Evolutionary conservation across 2,329 filamentous ascomycete species (phyloP).

Genomic region (Colletotrichum sp.): DNA sequence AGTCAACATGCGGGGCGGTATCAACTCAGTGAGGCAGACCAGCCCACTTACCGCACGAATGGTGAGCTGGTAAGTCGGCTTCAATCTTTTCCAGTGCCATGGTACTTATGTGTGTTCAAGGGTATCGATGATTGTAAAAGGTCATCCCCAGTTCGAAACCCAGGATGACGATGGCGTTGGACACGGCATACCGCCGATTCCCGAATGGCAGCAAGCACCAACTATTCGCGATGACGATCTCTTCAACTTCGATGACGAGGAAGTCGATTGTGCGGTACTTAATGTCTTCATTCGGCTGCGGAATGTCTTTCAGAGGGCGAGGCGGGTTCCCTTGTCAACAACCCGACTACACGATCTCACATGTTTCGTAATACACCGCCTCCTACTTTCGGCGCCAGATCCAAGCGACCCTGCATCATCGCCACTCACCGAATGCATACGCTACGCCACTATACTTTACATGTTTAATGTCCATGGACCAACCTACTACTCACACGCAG

Average conservation of each 20-base stretch:
- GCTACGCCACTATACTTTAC: constrained; percentile 51
- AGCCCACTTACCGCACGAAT: constrained; percentile 61
- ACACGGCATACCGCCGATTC: constrained; percentile 52
- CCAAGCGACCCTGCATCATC: not conserved
- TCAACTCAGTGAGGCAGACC: constrained; percentile 48
- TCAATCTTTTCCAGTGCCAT: no score
- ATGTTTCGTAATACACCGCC: constrained; percentile 57
- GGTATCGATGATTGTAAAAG: constrained; percentile 62
- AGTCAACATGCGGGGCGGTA: constrained; percentile 55
- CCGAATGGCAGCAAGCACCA: constrained; percentile 49
- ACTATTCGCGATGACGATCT: not conserved
- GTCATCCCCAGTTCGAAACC: constrained; percentile 55
- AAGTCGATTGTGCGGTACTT: constrained; percentile 33
- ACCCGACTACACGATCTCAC: constrained; percentile 59
- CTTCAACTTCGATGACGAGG: constrained; percentile 21
- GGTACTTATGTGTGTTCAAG: constrained; percentile 32
- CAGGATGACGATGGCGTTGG: constrained; percentile 55
- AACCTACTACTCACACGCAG: constrained; percentile 59
- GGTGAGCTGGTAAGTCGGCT: constrained; percentile 51
- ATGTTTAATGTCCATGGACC: constrained; percentile 59
- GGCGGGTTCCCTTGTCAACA: constrained; percentile 31
- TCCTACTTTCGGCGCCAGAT: constrained; percentile 36
- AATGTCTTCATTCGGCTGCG: not conserved
- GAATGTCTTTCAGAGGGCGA: constrained; percentile 21
- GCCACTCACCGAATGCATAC: constrained; percentile 46